Evolutionary conservation across 2,329 filamentous ascomycete species (phyloP).

Genomic region (Hypoxylon sp.): DNA sequence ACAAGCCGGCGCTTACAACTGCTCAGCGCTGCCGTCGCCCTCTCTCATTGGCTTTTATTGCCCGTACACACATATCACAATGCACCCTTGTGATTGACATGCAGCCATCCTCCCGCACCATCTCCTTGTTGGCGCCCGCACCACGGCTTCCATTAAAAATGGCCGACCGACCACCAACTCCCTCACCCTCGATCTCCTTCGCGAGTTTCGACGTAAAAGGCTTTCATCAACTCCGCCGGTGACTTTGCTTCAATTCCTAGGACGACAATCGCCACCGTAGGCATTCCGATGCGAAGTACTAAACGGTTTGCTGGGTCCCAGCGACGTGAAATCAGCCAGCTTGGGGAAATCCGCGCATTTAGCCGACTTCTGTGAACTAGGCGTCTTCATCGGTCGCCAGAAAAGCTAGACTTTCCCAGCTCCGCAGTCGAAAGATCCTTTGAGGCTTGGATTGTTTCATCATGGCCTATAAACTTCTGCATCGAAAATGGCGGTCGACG

Average conservation of each 20-base stretch:
- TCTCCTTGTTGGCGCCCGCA: conserved; percentile 32
- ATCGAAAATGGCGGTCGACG: conserved; percentile 71
- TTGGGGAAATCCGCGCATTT: conserved; percentile 34
- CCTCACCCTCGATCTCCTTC: conserved; percentile 38
- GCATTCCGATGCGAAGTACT: conserved; percentile 48
- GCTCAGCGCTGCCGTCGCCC: conserved; percentile 41
- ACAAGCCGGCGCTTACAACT: conserved; percentile 52
- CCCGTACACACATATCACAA: conserved; percentile 49
- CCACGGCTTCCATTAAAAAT: conserved; percentile 43
- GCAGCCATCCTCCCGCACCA: conserved; percentile 48
- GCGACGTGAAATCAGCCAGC: conserved; percentile 37
- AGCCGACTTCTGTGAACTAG: conserved; percentile 28
- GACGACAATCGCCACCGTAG: conserved; percentile 38
- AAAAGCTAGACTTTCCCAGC: conserved; percentile 33
- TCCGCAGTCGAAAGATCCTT: conserved; percentile 30
- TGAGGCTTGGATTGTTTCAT: conserved; percentile 41
- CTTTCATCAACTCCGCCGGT: conserved; percentile 38
- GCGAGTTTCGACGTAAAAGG: conserved; percentile 47
- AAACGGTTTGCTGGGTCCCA: conserved; percentile 41
- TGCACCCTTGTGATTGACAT: conserved; percentile 53
- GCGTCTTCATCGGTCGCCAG: conserved; percentile 11
- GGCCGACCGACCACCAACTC: conserved; percentile 43
- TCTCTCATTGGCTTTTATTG: conserved; percentile 51
- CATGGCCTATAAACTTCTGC: conserved; percentile 70
- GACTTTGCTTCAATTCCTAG: conserved; percentile 35